phyloP scores from a whole-genome alignment of 116 monocot species.

The Phalaenopsis hybrid region DNA sequence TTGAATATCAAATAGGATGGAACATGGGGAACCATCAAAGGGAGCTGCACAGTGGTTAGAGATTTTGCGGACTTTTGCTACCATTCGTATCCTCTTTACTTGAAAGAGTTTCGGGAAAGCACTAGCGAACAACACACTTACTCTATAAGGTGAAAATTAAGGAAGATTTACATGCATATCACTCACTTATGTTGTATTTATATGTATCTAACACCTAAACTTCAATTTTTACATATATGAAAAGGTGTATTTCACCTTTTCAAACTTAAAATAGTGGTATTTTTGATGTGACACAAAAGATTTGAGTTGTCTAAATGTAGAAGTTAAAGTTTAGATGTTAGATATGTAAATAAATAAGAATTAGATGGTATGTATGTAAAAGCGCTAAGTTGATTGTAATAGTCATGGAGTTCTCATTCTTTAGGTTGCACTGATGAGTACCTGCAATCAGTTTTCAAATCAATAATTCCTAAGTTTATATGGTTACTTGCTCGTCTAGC shows the following conservation, averaged over 20 bases:
- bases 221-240: too few species aligned
- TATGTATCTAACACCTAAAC: too few species aligned
- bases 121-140: slow-evolving; percentile 25
- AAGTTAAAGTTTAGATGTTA: too few species aligned
- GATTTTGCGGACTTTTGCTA: slow-evolving; percentile 86
- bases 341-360: too few species aligned
- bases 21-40: slow-evolving; percentile 84
- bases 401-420: slow-evolving; percentile 1
- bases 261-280: too few species aligned
- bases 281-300: too few species aligned
- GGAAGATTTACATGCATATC: too few species aligned
- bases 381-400: neutral
- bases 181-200: too few species aligned
- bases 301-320: too few species aligned
- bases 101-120: slow-evolving; percentile 69
- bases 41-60: slow-evolving; percentile 83
- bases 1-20: slow-evolving; percentile 55
- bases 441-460: neutral
- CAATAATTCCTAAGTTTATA: neutral
- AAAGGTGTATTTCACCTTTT: too few species aligned
- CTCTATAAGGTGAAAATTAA: slow-evolving; percentile 49
- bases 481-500: neutral
- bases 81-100: slow-evolving; percentile 67
- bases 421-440: neutral
- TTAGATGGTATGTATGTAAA: too few species aligned